Evolutionary conservation across 805 yeast genomes (phyloP), one percentile per base, ranked within the genome.

Genomic region (Naumovozyma baii): DNA sequence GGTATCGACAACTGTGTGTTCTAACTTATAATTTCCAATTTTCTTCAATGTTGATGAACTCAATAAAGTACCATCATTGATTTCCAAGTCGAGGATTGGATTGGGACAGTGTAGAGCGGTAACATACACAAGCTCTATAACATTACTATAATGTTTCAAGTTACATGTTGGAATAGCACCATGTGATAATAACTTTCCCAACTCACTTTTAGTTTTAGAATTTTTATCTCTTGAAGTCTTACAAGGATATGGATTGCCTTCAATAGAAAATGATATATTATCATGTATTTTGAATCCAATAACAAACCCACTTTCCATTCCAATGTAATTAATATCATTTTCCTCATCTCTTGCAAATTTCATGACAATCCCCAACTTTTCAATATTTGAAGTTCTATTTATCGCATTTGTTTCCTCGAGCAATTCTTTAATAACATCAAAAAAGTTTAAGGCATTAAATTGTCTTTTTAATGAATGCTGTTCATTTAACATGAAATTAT

Each of bases 291-390:
- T 39, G 22, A 59, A 46, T 3, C 62, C 62, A n/a, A 58, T 40
- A 3, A 57, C 43, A 22, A 49, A 42, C 12, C 64, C 64, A 43
- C 56, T 46, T 39, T 59, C 64, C 38, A 45, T 46, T 1, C 60
- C 64, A 31, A 49, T 40, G 39, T 45, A 54, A 1, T 54, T 38
- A 18, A 47, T 30, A 7, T 42, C 47, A 9, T 46, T 31, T 7
- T 20, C 14, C 7, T 4, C 2, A 31, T 36, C 39, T 31, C 37
- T 41, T 1, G 36, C 14, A 33, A 56, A 50, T 31, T 46, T 54
- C 64, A 59, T 59, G 3, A 55, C 41, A 10, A 56, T 50, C 9
- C 64, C 64, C 5, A 51, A 32, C 34, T 55, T 59, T 7, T 52
- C 51, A 19, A 53, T 40, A 15, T 47, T 44, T 15, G 25, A 34